These are phyloP conservation scores for Rhizopogon rudus DNA, from an alignment of 768 basidiomycete genomes.

Conservation along the genomic window DNA sequence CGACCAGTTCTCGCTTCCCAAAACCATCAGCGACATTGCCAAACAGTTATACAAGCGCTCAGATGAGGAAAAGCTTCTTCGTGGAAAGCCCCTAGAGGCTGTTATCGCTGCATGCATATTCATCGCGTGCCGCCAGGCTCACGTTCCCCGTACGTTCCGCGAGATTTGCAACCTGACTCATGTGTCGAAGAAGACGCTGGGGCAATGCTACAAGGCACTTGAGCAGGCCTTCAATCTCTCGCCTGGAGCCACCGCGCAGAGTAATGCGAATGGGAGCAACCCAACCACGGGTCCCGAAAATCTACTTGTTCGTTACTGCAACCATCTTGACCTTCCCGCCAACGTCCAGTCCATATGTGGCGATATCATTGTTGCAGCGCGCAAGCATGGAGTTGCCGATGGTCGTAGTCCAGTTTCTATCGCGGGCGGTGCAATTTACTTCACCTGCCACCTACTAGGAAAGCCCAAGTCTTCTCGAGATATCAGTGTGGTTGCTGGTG, in stretches of 20 bases:
- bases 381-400: conserved; percentile 84
- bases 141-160: conserved; percentile 93
- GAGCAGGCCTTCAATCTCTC: conserved; percentile 86
- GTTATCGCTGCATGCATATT: conserved; percentile 98
- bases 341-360: conserved; percentile 80
- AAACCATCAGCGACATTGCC: conserved; percentile 91
- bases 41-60: conserved; percentile 97
- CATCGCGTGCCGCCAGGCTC: conserved; percentile 92
- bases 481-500: conserved; percentile 87
- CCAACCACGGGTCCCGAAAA: conserved; percentile 75
- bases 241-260: conserved; percentile 67
- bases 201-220: conserved; percentile 88
- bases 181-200: conserved; percentile 91
- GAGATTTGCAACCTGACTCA: conserved; percentile 93
- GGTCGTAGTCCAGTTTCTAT: conserved; percentile 97
- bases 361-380: conserved; percentile 76
- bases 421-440: conserved; percentile 95
- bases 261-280: conserved; percentile 24
- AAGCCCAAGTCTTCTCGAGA: conserved; percentile 73
- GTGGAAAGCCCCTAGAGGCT: conserved; percentile 88
- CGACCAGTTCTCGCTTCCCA: conserved; percentile 91
- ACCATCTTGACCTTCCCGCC: conserved; percentile 81
- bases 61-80: conserved; percentile 90
- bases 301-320: conserved; percentile 89
- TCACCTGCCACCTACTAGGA: conserved; percentile 80